Conservation (phyloP, 192 early-diverging fungal species). For the Coemansia sp. region DNA sequence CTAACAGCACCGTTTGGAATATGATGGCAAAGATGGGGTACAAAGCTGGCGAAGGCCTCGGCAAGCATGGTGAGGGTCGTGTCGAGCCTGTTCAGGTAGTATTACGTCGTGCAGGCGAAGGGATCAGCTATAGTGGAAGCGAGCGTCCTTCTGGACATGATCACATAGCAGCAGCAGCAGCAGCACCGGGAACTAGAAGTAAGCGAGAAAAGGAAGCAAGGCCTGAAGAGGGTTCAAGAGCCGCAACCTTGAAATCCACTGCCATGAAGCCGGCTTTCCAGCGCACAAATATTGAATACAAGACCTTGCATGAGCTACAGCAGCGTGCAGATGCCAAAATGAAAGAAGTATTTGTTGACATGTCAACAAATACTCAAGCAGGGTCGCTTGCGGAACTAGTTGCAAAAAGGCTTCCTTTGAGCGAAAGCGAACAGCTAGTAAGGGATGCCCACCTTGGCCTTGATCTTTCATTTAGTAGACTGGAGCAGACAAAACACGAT, state of each 20-base stretch:
- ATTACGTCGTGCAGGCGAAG: conserved; percentile 74
- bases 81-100: conserved; percentile 90
- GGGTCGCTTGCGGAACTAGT: conserved; percentile 38
- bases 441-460: conserved; percentile 43
- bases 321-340: conserved; percentile 25
- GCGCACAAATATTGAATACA: conserved; percentile 28
- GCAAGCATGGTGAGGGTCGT: conserved; percentile 80
- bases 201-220: not conserved
- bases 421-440: conserved; percentile 28
- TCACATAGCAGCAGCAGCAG: not conserved
- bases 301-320: conserved; percentile 40
- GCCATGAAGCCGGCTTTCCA: not conserved
- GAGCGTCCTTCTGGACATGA: conserved; percentile 55
- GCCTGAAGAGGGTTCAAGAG: not conserved
- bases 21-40: conserved; percentile 93
- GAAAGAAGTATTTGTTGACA: conserved; percentile 48
- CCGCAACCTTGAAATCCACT: not conserved
- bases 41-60: conserved; percentile 85
- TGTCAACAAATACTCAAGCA: conserved; percentile 36
- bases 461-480: conserved; percentile 30
- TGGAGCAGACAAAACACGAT: conserved; percentile 33
- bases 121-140: conserved; percentile 79
- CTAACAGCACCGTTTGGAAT: conserved; percentile 69
- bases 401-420: conserved; percentile 18
- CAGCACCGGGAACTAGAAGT: not conserved